Conservation (phyloP, 441 rosid genomes). For the Populus tomentosa region DNA sequence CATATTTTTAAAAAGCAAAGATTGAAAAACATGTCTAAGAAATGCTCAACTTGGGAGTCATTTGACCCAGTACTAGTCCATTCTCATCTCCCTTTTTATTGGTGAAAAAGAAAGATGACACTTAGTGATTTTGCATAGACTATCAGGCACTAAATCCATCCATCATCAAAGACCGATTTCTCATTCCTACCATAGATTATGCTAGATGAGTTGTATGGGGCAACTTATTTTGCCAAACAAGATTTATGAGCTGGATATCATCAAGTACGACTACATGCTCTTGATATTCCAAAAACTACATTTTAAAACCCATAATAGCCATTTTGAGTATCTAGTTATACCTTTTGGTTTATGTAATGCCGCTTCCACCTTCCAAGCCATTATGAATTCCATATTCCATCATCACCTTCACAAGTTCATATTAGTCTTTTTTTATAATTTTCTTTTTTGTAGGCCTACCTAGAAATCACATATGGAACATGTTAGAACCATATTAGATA, state of each 20-base stretch:
- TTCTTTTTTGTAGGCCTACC: background rate
- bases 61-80: background rate
- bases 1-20: background rate
- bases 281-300: background rate
- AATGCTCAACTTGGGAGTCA: background rate
- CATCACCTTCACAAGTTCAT: background rate
- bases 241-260: background rate
- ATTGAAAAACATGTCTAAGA: background rate
- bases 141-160: background rate
- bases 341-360: background rate
- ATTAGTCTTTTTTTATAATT: background rate
- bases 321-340: background rate
- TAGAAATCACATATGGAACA: background rate
- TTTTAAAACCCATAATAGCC: background rate
- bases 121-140: background rate
- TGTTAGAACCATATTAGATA: background rate
- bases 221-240: background rate
- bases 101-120: background rate
- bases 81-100: background rate
- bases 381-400: background rate
- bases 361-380: background rate
- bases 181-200: background rate
- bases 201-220: background rate
- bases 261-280: background rate
- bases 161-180: background rate